These are phyloP conservation scores for Dimargaris xerosporica DNA, from an alignment of 192 early-diverging fungal genomes.

Conservation along the genomic window DNA sequence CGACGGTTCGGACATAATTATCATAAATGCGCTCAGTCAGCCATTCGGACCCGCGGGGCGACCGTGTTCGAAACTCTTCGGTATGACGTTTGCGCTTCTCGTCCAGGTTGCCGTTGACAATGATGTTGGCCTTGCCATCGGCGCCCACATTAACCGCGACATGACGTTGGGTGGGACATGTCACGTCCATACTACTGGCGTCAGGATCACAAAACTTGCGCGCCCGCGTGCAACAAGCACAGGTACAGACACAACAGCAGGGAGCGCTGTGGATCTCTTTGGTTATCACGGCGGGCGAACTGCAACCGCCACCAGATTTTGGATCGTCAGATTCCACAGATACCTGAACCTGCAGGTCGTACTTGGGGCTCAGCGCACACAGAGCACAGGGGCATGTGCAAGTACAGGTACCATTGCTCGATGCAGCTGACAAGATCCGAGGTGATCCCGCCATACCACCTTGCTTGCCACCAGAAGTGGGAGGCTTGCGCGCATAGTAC, in stretches of 20 bases:
- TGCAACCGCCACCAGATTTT: neutral
- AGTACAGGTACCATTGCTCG: too few species aligned
- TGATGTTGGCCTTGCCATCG: neutral
- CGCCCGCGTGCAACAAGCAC: conserved; percentile 3
- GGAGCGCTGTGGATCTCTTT: neutral
- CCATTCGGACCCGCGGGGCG: conserved; percentile 5
- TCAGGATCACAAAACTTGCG: conserved; percentile 5
- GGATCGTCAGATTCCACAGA: neutral
- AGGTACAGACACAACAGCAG: neutral
- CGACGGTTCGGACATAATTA: conserved; percentile 6
- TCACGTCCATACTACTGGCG: neutral
- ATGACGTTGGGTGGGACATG: neutral
- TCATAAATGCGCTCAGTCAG: conserved; percentile 10
- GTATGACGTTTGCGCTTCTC: neutral
- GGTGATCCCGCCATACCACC: too few species aligned
- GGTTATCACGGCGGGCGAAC: neutral
- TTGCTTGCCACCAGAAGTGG: too few species aligned
- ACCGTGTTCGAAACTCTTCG: conserved; percentile 2
- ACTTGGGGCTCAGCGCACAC: conserved; percentile 10
- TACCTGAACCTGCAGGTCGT: conserved; percentile 4
- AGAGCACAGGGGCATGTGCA: conserved; percentile 3
- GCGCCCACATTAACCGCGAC: neutral
- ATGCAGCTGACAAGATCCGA: too few species aligned
- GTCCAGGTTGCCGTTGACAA: conserved; percentile 6
- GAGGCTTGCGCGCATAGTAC: neutral